Conservation (phyloP, 2,329 filamentous ascomycete species). For the Calonectria crousiana region DNA sequence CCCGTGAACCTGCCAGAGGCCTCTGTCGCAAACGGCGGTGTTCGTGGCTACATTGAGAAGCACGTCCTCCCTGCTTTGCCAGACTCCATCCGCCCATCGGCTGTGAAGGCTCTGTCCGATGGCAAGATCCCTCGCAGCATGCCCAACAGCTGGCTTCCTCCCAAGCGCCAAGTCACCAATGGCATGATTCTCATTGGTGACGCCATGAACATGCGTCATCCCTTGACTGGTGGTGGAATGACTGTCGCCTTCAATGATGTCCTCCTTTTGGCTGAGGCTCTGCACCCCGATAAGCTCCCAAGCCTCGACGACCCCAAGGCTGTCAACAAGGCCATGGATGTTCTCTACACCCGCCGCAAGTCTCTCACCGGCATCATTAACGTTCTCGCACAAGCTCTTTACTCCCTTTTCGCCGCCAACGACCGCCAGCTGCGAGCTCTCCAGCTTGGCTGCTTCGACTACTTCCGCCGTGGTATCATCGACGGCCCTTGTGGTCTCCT, state of each 20-base stretch:
- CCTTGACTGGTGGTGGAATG: constrained; percentile 97
- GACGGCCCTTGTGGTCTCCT: constrained; percentile 86
- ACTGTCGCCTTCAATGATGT: constrained; percentile 97
- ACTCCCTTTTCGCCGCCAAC: constrained; percentile 89
- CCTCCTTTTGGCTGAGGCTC: constrained; percentile 78
- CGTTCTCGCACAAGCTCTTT: constrained; percentile 95
- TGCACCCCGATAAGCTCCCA: constrained; percentile 77
- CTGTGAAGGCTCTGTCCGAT: constrained; percentile 80
- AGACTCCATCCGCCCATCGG: constrained; percentile 76
- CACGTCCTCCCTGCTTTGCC: constrained; percentile 85
- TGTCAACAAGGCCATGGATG: constrained; percentile 76
- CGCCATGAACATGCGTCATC: constrained; percentile 99
- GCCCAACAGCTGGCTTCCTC: constrained; percentile 95
- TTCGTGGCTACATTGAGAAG: constrained; percentile 85
- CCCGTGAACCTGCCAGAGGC: constrained; percentile 83
- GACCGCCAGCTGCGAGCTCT: constrained; percentile 82
- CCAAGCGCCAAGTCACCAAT: constrained; percentile 67
- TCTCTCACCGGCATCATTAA: constrained; percentile 89
- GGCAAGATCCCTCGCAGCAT: constrained; percentile 84
- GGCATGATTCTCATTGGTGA: constrained; percentile 90
- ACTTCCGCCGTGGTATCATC: constrained; percentile 84
- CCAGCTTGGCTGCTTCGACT: constrained; percentile 90
- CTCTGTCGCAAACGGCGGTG: constrained; percentile 79
- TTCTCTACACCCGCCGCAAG: constrained; percentile 92
- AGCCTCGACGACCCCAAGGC: constrained; percentile 74